A percentile compares a stretch with the other conserved stretches of the same genome.
These are phyloP conservation scores for Entophlyctis luteolus DNA, from an alignment of 192 early-diverging fungal genomes.

Conservation along the genomic window DNA sequence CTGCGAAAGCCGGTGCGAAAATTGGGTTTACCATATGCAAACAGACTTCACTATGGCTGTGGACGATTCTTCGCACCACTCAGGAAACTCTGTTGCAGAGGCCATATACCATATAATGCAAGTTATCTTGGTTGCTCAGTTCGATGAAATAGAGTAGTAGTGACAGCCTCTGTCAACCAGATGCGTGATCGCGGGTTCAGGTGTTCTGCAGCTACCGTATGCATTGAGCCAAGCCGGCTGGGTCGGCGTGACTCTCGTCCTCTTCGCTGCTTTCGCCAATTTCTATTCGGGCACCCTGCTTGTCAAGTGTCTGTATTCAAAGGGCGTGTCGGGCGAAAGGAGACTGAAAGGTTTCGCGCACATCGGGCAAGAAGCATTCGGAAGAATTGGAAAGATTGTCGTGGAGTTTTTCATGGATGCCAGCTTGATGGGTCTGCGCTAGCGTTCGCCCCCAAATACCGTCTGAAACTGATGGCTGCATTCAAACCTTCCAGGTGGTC, in stretches of 20 bases:
- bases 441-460: not conserved
- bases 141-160: not conserved
- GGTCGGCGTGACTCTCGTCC: conserved; percentile 66
- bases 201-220: conserved; percentile 79
- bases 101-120: conserved; percentile 31
- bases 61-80: too few relatives aligned
- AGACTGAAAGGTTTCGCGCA: conserved; percentile 34
- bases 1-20: too few relatives aligned
- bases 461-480: not conserved
- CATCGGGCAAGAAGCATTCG: conserved; percentile 71
- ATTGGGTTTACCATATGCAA: too few relatives aligned
- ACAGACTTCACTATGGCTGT: too few relatives aligned
- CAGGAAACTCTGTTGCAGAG: conserved; percentile 22
- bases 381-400: conserved; percentile 54
- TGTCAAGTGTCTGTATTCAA: conserved; percentile 69
- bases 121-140: not conserved
- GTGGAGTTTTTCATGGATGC: conserved; percentile 62
- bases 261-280: conserved; percentile 66
- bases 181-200: conserved; percentile 77
- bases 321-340: conserved; percentile 45
- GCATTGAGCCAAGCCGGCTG: conserved; percentile 74
- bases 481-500: conserved; percentile 17
- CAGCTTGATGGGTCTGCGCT: conserved; percentile 56
- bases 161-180: not conserved
- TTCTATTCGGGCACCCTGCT: conserved; percentile 69